Evolutionary conservation across 768 basidiomycete genomes (phyloP), one percentile per base, ranked within the genome.

Genomic region (Solioccasus polychromus): DNA sequence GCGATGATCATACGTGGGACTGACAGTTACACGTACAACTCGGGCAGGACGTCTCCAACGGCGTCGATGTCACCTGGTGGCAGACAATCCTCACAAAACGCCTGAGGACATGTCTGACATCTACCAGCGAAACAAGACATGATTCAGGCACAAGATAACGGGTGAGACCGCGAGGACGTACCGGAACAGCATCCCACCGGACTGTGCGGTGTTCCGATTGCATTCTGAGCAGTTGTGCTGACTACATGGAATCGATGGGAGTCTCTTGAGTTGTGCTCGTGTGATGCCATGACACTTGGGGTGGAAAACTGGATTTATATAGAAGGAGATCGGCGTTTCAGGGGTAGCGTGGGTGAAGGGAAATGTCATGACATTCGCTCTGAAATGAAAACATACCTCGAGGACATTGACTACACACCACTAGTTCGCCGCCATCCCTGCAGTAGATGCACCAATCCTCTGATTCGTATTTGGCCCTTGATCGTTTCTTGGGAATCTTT

Each of bases 61-160:
- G 74, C 68, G 24, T 74, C 72, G 26, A 80, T 63, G 5, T 79
- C 73, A 4, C 71, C 77, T 3, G 59, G 51, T 5, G 77, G 74
- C 31, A 83, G 50, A 57, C 82, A 83, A 51, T 83, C 82, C 43
- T 82, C 78, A 60, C 82, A 83, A 49, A 75, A 79, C 2, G 82
- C 78, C 42, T 70, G 62, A 14, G 77, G 72, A 55, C 82, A 83
- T 1, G 79, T 81, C 45, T 74, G 77, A 50, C 80, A 83, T 48
- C 79, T 80, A 40, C 17, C 39, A 17, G 29, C 11, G 15, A 20
- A 36, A 15, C 8, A 11, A 14, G 24, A 9, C 15, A 35, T 14
- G 7, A 30, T n/a, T 54, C n/a, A 53, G 34, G 5, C n/a, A 39
- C 34, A 18, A 41, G 35, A 42, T 28, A 35, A 41, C 37, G 14